A percentile compares a stretch with the other conserved stretches of the same genome.
phyloP scores from a whole-genome alignment of 164 flowering plant species.

The Berberis thunbergii region DNA sequence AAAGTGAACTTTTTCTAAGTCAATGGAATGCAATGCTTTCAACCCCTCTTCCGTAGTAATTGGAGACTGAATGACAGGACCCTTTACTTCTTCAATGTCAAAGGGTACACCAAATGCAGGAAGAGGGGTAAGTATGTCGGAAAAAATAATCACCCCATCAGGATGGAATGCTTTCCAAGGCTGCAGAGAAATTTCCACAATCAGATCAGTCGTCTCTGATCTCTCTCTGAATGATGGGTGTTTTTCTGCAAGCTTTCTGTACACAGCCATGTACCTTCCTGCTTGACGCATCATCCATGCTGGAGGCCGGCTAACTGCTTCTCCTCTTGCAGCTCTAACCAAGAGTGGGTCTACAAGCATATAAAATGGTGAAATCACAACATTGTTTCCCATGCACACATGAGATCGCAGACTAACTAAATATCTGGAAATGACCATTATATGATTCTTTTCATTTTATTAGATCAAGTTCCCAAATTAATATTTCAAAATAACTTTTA shows the following conservation, averaged over 20 bases:
- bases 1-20: slow-evolving; percentile 69
- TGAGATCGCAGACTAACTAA: too few species aligned
- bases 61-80: slow-evolving; percentile 85
- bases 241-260: slow-evolving; percentile 86
- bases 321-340: slow-evolving; percentile 93
- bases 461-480: too few species aligned
- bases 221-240: slow-evolving; percentile 94
- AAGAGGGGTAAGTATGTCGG: slow-evolving; percentile 94
- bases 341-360: slow-evolving; percentile 63
- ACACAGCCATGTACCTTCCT: slow-evolving; percentile 98
- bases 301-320: slow-evolving; percentile 72
- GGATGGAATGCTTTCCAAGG: slow-evolving; percentile 97
- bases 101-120: slow-evolving; percentile 98
- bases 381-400: background rate
- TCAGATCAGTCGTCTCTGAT: slow-evolving; percentile 98
- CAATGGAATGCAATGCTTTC: slow-evolving; percentile 74
- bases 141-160: slow-evolving; percentile 94
- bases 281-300: slow-evolving; percentile 99
- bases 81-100: slow-evolving; percentile 88
- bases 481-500: too few species aligned
- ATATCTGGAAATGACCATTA: too few species aligned
- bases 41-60: slow-evolving; percentile 69
- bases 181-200: slow-evolving; percentile 98
- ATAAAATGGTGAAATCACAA: slow-evolving; percentile 2
- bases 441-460: too few species aligned